A percentile compares a stretch with the other conserved stretches of the same genome.
Conservation (phyloP, 176 grass and related monocot genomes). For the Bolboschoenus planiculmis region DNA sequence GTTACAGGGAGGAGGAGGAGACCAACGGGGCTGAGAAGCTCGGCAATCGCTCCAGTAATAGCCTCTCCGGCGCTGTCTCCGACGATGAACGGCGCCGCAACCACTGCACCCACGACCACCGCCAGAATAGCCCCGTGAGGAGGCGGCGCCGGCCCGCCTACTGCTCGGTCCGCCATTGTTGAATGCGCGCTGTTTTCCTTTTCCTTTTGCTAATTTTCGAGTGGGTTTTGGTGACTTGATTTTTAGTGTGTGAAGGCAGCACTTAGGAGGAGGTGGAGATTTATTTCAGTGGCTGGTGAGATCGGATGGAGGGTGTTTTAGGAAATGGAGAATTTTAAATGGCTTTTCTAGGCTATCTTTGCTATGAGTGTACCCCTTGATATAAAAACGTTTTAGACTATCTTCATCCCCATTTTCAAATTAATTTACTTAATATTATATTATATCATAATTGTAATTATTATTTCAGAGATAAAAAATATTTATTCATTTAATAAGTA, state of each 20-base stretch:
- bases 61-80: conserved; percentile 41
- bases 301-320: neutral
- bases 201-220: neutral
- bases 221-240: neutral
- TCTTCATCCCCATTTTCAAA: too few species aligned
- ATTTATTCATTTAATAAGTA: too few species aligned
- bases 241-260: neutral
- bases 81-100: conserved; percentile 46
- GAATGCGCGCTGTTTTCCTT: neutral
- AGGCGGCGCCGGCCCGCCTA: neutral
- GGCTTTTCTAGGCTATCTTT: too few species aligned
- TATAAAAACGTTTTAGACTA: too few species aligned
- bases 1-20: conserved; percentile 57
- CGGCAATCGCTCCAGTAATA: conserved; percentile 23
- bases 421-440: too few species aligned
- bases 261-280: conserved; percentile 9
- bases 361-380: neutral
- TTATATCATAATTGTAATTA: too few species aligned
- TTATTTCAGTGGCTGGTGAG: conserved; percentile 14
- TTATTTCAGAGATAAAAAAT: too few species aligned
- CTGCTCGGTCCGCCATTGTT: neutral
- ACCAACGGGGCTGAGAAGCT: conserved; percentile 45
- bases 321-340: neutral
- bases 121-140: conserved; percentile 52
- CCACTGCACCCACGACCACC: conserved; percentile 42